Base-by-base conservation (phyloP, 2,329 filamentous ascomycete species). In the Fusarium palustre region DNA sequence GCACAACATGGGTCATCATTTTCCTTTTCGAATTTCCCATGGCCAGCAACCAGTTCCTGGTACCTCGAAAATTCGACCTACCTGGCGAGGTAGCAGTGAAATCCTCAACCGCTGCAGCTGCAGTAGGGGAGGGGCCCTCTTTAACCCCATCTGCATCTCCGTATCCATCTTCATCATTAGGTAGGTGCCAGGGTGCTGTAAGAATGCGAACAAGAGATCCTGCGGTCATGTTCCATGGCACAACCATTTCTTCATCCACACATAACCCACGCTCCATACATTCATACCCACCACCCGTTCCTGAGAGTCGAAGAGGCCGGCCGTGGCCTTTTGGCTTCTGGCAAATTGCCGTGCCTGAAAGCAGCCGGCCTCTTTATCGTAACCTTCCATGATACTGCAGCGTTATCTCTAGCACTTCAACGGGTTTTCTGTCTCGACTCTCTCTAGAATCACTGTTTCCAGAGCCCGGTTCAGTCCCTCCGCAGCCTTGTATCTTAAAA, bases 191-290 rank as follows among this genome's bases (percentile, higher is more conserved):
- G 43, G 52, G 38, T 39, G 36, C 36, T 39, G n/a, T 28, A 31
- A 63, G 54, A 46, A 64, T 55, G 54, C 62, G 36, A 70, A 63
- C 48, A 41, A 55, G 54, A 54, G 57, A 68, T 64, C 52, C 62
- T 57, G 56, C 31, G 20, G 52, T 41, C 41, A 52, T 70, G 57
- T 70, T 64, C 66, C 66, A 69, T 67, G 58, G 58, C 55, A 69
- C 22, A 49, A 48, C 36, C 46, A 59, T 42, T 41, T 46, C 54
- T 64, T 42, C 54, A 60, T 60, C 63, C 67, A 68, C 59, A 55
- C 28, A 50, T 38, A 62, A 47, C 53, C 39, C 48, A 68, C 49
- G 48, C 58, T 48, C 12, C 28, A 31, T 48, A 15, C 34, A 69
- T 50, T 55, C 43, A 57, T 65, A 55, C 52, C 65, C 46, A 50